These are phyloP conservation scores for Neurospora pannonica DNA, from an alignment of 495 filamentous ascomycete genomes.

Conservation along the genomic window DNA sequence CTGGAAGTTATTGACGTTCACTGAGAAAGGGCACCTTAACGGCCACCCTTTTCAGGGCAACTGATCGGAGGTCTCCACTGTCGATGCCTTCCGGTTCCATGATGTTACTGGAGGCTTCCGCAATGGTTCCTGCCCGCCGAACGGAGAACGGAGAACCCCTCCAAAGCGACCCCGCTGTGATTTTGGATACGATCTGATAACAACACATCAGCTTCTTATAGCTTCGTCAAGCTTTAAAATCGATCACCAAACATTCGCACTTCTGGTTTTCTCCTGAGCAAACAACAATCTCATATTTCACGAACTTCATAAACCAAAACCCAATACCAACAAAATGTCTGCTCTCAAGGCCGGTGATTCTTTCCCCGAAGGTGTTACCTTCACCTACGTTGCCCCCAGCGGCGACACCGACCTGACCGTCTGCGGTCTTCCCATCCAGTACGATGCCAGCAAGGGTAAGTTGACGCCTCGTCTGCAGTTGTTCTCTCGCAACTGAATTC, in stretches of 20 bases:
- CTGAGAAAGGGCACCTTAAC: background rate
- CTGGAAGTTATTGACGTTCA: background rate
- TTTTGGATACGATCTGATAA: background rate
- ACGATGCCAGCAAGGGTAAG: conserved; percentile 66
- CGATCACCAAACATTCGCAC: background rate
- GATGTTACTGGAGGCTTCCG: background rate
- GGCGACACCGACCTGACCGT: conserved; percentile 55
- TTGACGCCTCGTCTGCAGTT: background rate
- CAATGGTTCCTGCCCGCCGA: background rate
- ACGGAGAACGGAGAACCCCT: background rate
- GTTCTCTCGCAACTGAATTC: background rate
- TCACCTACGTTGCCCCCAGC: conserved; percentile 68
- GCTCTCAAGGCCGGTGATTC: conserved; percentile 67
- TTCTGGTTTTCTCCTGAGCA: background rate
- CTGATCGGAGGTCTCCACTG: background rate
- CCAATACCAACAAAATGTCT: conserved; percentile 46
- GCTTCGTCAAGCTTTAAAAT: background rate
- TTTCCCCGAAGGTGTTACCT: conserved; percentile 72
- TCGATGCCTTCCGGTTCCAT: background rate
- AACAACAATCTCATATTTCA: background rate
- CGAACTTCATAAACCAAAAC: background rate
- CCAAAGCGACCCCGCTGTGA: background rate
- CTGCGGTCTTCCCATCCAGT: conserved; percentile 72
- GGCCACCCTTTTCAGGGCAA: background rate
- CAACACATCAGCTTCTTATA: background rate